These are phyloP conservation scores for Ceratonia siliqua DNA, from an alignment of 306 rosid genomes.

Conservation along the genomic window DNA sequence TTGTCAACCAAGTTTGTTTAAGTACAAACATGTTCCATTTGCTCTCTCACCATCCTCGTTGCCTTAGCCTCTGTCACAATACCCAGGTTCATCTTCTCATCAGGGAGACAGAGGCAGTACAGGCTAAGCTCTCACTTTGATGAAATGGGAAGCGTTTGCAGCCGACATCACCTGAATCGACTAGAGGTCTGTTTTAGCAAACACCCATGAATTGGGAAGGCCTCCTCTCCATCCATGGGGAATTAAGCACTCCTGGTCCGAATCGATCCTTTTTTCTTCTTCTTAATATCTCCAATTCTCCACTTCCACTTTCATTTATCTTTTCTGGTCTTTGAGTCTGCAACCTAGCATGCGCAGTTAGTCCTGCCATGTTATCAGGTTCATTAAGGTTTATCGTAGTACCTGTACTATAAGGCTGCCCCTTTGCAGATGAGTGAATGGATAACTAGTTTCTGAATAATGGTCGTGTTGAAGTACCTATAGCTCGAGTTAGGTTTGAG, in stretches of 20 bases:
- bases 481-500: conserved; percentile 30
- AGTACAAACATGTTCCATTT: conserved; percentile 35
- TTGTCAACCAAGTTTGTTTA: not conserved
- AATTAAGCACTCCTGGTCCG: conserved; percentile 88
- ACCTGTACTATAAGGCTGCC: conserved; percentile 15
- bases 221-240: conserved; percentile 47
- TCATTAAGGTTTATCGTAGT: conserved; percentile 23
- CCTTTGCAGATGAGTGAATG: conserved; percentile 34
- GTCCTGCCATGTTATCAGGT: conserved; percentile 9
- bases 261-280: conserved; percentile 18
- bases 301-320: not conserved
- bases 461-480: not conserved
- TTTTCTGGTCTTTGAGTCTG: conserved; percentile 28
- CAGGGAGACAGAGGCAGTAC: not conserved
- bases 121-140: conserved; percentile 14
- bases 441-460: conserved; percentile 28
- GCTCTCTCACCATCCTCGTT: conserved; percentile 29
- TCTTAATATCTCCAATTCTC: not conserved
- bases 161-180: not conserved
- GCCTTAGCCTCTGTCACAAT: conserved; percentile 15
- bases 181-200: conserved; percentile 22
- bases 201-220: conserved; percentile 30
- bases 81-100: conserved; percentile 15
- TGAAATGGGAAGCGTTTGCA: conserved; percentile 22
- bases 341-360: conserved; percentile 21